phyloP scores from a whole-genome alignment of 2,329 filamentous ascomycete species.

The Elsinoe fawcettii region DNA sequence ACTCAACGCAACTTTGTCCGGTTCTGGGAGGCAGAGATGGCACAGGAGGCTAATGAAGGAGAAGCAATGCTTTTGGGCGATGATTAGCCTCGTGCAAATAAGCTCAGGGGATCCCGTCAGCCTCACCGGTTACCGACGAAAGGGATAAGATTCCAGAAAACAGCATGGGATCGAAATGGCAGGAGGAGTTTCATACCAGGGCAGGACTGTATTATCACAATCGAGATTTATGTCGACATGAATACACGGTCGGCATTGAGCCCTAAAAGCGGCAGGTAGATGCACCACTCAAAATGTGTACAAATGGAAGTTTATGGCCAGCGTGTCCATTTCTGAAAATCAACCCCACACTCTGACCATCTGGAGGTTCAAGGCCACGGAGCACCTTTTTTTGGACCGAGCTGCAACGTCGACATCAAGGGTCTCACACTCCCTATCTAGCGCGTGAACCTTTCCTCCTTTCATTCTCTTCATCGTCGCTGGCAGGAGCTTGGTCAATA shows the following conservation, averaged over 20 bases:
- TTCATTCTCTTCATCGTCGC: not conserved
- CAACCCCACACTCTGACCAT: not conserved
- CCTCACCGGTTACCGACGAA: not conserved
- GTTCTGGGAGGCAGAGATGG: not conserved
- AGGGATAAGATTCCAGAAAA: not conserved
- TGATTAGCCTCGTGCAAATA: not conserved
- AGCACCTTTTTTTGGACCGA: conserved; percentile 8
- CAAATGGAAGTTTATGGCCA: not conserved
- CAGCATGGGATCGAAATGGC: not conserved
- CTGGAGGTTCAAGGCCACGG: not conserved
- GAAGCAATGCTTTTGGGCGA: not conserved
- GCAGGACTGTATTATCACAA: not conserved
- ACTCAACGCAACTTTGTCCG: not conserved
- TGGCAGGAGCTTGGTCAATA: not conserved
- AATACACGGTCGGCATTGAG: not conserved
- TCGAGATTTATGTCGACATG: not conserved
- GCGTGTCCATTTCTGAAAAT: not conserved
- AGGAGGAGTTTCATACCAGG: not conserved
- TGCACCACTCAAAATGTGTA: no score
- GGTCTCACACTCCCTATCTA: conserved; percentile 1
- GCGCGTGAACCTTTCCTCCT: not conserved
- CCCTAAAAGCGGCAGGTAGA: conserved; percentile 4
- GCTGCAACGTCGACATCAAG: conserved; percentile 15
- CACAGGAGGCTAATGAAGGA: not conserved
- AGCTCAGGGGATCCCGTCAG: conserved; percentile 10